phyloP scores from a whole-genome alignment of 495 filamentous ascomycete genomes.

The Aspergillus baeticus region DNA sequence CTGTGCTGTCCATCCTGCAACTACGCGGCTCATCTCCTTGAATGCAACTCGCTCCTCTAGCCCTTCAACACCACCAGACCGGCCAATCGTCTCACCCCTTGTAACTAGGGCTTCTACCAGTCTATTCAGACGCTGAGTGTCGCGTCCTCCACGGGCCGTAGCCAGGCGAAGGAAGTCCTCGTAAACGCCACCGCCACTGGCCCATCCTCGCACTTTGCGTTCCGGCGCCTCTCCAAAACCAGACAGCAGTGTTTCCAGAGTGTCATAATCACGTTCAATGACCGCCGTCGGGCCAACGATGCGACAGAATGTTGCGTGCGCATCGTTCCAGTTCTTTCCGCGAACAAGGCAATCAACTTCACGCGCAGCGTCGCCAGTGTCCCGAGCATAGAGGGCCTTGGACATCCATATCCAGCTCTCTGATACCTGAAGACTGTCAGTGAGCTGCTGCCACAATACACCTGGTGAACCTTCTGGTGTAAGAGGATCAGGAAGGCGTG shows the following conservation, averaged over 20 bases:
- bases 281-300: conserved; percentile 76
- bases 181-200: conserved; percentile 76
- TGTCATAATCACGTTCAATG: conserved; percentile 71
- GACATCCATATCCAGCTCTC: conserved; percentile 80
- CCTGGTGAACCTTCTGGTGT: conserved; percentile 48
- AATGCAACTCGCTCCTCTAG: conserved; percentile 79
- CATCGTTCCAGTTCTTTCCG: conserved; percentile 73
- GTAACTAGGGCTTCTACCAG: conserved; percentile 63
- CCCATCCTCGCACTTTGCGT: conserved; percentile 60
- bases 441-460: conserved; percentile 54
- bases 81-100: conserved; percentile 55
- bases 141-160: conserved; percentile 33
- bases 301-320: conserved; percentile 75
- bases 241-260: conserved; percentile 59
- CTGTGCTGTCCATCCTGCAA: conserved; percentile 60
- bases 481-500: conserved; percentile 52
- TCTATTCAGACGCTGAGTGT: conserved; percentile 49
- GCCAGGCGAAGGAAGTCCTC: conserved; percentile 71
- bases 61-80: conserved; percentile 56
- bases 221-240: conserved; percentile 60
- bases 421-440: conserved; percentile 63
- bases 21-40: conserved; percentile 60
- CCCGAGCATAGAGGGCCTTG: conserved; percentile 77
- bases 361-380: conserved; percentile 58
- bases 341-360: conserved; percentile 76